Conservation (phyloP, 768 basidiomycete species). For the Tricholoma saponaceum region DNA sequence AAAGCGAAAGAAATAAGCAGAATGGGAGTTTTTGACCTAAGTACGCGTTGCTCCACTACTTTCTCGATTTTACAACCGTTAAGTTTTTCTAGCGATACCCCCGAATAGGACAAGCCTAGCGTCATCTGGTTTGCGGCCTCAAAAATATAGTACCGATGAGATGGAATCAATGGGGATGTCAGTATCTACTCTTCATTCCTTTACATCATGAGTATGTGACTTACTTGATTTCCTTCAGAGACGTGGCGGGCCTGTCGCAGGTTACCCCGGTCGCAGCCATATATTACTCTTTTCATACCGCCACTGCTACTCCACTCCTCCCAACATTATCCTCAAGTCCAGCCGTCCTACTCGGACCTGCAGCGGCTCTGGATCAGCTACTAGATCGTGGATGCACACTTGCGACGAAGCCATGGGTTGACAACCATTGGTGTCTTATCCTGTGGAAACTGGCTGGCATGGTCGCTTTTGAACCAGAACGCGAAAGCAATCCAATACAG, state of each 20-base stretch:
- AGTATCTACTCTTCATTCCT: constrained; percentile 14
- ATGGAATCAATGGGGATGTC: constrained; percentile 53
- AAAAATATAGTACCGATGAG: constrained; percentile 37
- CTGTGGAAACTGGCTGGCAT: constrained; percentile 95
- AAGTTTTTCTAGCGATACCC: constrained; percentile 23
- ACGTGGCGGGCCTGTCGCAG: constrained; percentile 44
- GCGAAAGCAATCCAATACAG: constrained; percentile 38
- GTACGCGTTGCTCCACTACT: constrained; percentile 26
- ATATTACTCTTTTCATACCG: constrained; percentile 56
- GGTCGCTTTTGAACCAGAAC: constrained; percentile 66
- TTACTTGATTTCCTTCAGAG: constrained; percentile 29
- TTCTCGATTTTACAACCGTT: neutral
- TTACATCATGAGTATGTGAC: neutral
- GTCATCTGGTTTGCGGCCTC: constrained; percentile 49
- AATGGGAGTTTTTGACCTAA: constrained; percentile 37
- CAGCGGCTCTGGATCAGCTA: constrained; percentile 53
- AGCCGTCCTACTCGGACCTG: constrained; percentile 36
- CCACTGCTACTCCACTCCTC: constrained; percentile 24
- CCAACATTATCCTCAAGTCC: constrained; percentile 15
- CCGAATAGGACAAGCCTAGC: constrained; percentile 39
- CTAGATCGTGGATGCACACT: constrained; percentile 56
- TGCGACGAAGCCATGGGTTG: constrained; percentile 77
- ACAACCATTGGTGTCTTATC: constrained; percentile 87
- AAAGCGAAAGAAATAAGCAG: constrained; percentile 2
- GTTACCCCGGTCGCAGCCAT: constrained; percentile 52